Conservation (phyloP, 345 rosid genomes). For the Gossypium ekmanianum region DNA sequence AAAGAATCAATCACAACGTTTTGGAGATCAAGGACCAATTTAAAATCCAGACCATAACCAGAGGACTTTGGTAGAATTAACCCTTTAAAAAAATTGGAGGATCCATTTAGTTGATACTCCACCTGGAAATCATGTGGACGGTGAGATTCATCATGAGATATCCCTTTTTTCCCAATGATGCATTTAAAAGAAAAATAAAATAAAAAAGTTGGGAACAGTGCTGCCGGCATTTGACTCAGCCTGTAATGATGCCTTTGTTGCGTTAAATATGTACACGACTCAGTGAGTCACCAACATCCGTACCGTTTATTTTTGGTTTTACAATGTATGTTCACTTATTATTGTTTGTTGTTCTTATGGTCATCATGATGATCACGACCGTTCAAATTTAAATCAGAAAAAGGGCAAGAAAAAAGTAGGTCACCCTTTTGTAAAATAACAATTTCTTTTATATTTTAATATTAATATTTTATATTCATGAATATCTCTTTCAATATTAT, state of each 20-base stretch:
- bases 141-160: background rate
- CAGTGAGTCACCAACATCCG: constrained; percentile 9
- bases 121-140: constrained; percentile 9
- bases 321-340: background rate
- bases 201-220: background rate
- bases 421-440: background rate
- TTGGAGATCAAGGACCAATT: background rate
- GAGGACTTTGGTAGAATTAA: too few species aligned
- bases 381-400: background rate
- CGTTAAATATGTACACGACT: background rate
- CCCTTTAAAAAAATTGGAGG: background rate
- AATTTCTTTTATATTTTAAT: too few species aligned
- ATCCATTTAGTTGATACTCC: background rate
- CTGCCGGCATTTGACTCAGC: background rate
- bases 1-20: background rate
- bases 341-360: background rate
- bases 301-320: background rate
- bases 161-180: background rate
- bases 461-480: too few species aligned
- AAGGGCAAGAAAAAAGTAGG: background rate
- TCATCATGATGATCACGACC: background rate
- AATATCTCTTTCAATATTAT: too few species aligned
- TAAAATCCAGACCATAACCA: background rate
- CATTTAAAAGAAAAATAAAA: background rate
- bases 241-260: background rate